Base-by-base conservation (phyloP, 257 asterid species). In the Coffea canephora region DNA sequence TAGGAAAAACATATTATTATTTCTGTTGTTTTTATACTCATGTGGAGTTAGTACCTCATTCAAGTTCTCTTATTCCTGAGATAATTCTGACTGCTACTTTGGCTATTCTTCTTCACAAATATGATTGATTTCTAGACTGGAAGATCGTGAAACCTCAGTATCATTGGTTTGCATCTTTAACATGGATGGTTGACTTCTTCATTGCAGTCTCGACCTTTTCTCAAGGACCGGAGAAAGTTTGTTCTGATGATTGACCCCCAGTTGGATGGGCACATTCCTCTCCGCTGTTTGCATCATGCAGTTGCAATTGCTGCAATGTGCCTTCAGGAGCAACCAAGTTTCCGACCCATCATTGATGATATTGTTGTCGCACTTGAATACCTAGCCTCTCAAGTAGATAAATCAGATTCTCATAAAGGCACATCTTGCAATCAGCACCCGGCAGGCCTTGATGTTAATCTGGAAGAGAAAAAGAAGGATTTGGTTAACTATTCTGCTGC, bases 291-390 rank as follows among this genome's bases (percentile, higher is more conserved):
- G 49, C 92, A 91, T 80, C 98, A 95, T 9, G 92, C 96, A 0
- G 79, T 95, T 52, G 94, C 98, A 18, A 86, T 95, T 11, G 88
- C 99, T 10, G 88, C 95, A 49, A 93, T 95, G 99, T 95, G 99
- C 59, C 93, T 95, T 50, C 98, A 93, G 54, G 97, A 93, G 69
- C 92, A 91, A 81, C 91, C 98, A 16, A 85, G 84, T 79, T 88
- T 88, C 78, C 95, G 98, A 9, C 98, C 99, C 59, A 76, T 85
- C 71, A 90, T 87, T 65, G 85, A 84, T 13, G 98, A 93, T 70
- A 89, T 95, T 18, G 97, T 90, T 11, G 75, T 88, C 71, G 99
- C 97, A 0, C 98, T 95, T 8, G 98, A 95, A 59, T 93, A 89
- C 85, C 83, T 95, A 67, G 85, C 88, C 50, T 76, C 93, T 19